Base-by-base conservation (phyloP, 2,329 filamentous ascomycete species). In the Pseudocercospora fuligena region DNA sequence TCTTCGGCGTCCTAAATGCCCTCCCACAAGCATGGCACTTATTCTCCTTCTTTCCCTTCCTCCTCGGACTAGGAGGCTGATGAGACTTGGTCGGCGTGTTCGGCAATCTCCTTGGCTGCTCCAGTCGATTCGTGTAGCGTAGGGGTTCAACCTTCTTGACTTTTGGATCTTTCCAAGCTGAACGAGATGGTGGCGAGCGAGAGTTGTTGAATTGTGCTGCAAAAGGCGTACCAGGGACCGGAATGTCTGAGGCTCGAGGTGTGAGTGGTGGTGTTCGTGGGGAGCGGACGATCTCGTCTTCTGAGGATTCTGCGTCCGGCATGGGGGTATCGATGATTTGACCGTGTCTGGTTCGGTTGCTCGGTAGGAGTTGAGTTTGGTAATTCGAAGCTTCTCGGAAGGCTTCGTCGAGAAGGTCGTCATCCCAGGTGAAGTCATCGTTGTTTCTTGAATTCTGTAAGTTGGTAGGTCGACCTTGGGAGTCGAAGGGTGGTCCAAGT, bases 81-180 rank as follows among this genome's bases (percentile, higher is more conserved):
- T 70, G 69, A 57, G 60, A 64, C 27, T 58, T 65, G 11, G 69
- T 70, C 4, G 69, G 69, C n/a, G 69, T 70, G 19, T 70, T 65
- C 3, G 69, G 69, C 23, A 70, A 36, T 31, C 69, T 56, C 23
- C 61, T 54, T 21, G 69, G 66, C 19, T 54, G 25, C 33, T 63
- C 62, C 1, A 70, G 53, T 14, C 66, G 61, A n/a, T 70, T 70
- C 23, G 25, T 54, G 29, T 70, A 70, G 9, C 69, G 61, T 8
- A 70, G 57, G 7, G 61, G 61, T 19, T 70, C 69, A 8, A 70
- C 66, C 31, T 66, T 68, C 27, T 43, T 57, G 31, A 66, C 19
- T 4, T 60, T 56, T 11, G 58, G 63, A 21, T 66, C 61, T 25
- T 61, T 63, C 60, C 63, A 65, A 3, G 21, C 47, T 36, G 51